These are phyloP conservation scores for Tolypocladium tundrense DNA, from an alignment of 2,329 filamentous ascomycete genomes.

Conservation along the genomic window DNA sequence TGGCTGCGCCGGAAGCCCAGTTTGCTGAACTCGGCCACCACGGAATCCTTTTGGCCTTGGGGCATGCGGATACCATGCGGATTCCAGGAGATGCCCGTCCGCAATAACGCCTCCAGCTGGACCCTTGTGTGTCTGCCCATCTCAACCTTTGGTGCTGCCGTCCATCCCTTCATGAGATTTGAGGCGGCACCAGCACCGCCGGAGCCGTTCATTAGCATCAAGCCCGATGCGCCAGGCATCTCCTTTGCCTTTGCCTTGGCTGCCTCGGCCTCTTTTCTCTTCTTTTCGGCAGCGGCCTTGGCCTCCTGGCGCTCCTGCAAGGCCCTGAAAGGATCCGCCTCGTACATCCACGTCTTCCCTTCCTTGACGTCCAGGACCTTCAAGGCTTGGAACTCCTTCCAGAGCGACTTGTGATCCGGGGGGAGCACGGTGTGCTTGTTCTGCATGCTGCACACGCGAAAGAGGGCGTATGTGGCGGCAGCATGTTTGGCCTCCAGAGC, in stretches of 20 bases:
- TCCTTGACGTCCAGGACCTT: constrained; percentile 74
- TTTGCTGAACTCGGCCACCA: constrained; percentile 64
- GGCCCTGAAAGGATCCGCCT: constrained; percentile 84
- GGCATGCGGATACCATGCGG: constrained; percentile 61
- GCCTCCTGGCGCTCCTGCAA: constrained; percentile 71
- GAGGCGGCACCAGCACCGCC: constrained; percentile 16
- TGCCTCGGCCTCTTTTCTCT: constrained; percentile 60
- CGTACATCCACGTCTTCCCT: constrained; percentile 80
- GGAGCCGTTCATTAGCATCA: constrained; percentile 39
- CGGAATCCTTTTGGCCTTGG: constrained; percentile 40
- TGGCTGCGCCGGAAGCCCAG: constrained; percentile 86
- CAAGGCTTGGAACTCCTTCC: constrained; percentile 80
- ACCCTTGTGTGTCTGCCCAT: constrained; percentile 75
- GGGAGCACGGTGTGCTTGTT: constrained; percentile 93
- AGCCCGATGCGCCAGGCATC: constrained; percentile 47
- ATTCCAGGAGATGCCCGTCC: constrained; percentile 78
- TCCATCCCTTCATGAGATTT: constrained; percentile 65
- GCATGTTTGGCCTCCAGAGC: constrained; percentile 88
- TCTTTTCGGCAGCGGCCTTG: constrained; percentile 67
- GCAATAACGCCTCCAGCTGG: constrained; percentile 70
- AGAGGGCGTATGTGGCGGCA: constrained; percentile 83
- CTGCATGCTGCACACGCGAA: constrained; percentile 87
- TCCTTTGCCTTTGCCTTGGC: constrained; percentile 58
- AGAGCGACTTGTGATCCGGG: constrained; percentile 78
- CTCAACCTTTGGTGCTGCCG: constrained; percentile 77